Evolutionary conservation across 768 basidiomycete genomes (phyloP).

Genomic region (Exidia glandulosa): DNA sequence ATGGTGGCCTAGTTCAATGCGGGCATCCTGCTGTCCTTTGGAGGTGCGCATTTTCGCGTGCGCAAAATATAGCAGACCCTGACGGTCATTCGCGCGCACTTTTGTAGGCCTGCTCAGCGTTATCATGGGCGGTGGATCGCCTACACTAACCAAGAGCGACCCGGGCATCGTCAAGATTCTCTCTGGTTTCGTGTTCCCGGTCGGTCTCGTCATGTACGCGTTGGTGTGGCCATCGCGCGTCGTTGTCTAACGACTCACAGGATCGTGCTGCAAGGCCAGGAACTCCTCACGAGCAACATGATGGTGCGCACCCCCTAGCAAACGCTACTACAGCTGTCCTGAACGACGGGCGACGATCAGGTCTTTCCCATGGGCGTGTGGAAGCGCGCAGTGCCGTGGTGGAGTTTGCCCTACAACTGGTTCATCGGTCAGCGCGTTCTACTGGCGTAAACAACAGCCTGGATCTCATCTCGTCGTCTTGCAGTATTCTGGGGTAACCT

Average conservation of each 20-base stretch:
- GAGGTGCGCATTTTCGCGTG: conserved; percentile 19
- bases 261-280: conserved; percentile 62
- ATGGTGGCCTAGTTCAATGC: conserved; percentile 40
- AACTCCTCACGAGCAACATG: conserved; percentile 67
- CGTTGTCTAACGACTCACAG: conserved; percentile 22
- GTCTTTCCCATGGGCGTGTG: conserved; percentile 58
- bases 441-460: neutral
- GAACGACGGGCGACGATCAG: conserved; percentile 19
- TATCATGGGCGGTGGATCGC: conserved; percentile 49
- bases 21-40: conserved; percentile 66
- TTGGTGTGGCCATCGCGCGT: neutral
- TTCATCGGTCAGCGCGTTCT: conserved; percentile 42
- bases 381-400: conserved; percentile 55
- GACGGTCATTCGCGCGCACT: neutral
- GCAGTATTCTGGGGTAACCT: conserved; percentile 62
- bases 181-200: conserved; percentile 61
- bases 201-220: conserved; percentile 62
- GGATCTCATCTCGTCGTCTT: neutral
- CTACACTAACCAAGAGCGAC: conserved; percentile 36
- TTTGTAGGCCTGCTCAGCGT: conserved; percentile 37
- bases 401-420: conserved; percentile 61
- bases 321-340: neutral
- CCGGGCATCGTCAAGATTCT: conserved; percentile 60
- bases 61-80: neutral
- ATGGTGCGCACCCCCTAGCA: conserved; percentile 32